These are phyloP conservation scores for Epipyxis sp. DNA, from an alignment of 108 stramenopile species.

Conservation along the genomic window DNA sequence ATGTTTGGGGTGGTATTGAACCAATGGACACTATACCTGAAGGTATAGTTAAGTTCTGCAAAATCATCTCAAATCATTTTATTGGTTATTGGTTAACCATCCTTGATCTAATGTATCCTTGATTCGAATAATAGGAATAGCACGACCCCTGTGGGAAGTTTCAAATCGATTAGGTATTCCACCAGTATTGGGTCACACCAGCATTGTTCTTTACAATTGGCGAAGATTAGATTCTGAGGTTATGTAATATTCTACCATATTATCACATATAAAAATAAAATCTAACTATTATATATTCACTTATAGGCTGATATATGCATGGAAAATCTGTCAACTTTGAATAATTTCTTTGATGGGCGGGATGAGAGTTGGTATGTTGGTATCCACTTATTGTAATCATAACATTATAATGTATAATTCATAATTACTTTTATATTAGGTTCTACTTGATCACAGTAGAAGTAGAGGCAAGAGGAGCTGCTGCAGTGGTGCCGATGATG, in stretches of 20 bases:
- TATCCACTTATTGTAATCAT: too few relatives aligned
- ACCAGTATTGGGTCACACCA: slow-evolving; percentile 41
- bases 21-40: slow-evolving; percentile 42
- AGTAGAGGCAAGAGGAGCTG: slow-evolving; percentile 51
- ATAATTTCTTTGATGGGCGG: slow-evolving; percentile 48
- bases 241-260: too few relatives aligned
- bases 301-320: slow-evolving; percentile 39
- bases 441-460: slow-evolving; percentile 52
- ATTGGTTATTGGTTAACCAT: too few relatives aligned
- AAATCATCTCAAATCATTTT: neutral
- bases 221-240: slow-evolving; percentile 43
- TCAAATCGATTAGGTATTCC: slow-evolving; percentile 45
- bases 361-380: slow-evolving; percentile 56
- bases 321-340: slow-evolving; percentile 47
- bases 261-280: too few relatives aligned
- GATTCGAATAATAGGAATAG: too few relatives aligned
- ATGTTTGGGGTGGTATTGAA: slow-evolving; percentile 44
- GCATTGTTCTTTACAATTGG: slow-evolving; percentile 49
- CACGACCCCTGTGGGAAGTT: slow-evolving; percentile 39
- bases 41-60: slow-evolving; percentile 23
- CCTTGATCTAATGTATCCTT: neutral
- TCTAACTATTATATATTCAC: too few relatives aligned
- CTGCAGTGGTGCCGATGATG: slow-evolving; percentile 42
- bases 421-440: too few relatives aligned
- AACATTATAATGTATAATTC: too few relatives aligned